Base-by-base conservation (phyloP, 2,329 filamentous ascomycete genomes). In the Iodosphaeria phyllophila region DNA sequence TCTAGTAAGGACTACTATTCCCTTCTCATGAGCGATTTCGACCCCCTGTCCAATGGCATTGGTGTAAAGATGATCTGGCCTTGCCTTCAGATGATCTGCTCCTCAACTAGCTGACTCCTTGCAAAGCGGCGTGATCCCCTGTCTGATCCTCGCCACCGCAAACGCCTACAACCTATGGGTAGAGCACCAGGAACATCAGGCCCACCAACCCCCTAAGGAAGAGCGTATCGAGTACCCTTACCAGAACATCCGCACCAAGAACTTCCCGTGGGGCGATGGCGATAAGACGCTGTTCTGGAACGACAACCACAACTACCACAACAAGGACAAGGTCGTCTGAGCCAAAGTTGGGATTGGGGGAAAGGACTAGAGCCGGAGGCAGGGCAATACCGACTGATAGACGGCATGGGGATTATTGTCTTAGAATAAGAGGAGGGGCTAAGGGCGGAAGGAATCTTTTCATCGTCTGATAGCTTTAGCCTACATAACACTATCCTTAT, bases 221-320 rank as follows among this genome's bases (percentile, higher is more conserved):
- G 89, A 98, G 60, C 76, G 79, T 47, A 58, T 66, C 44, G 80
- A 95, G 63, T 98, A 95, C 58, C 60, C 83, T 31, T 98, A 92
- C 72, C 80, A 92, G 70, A 98, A 98, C 67, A 78, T 98, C 54
- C 78, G 89, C 51, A 68, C 70, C 52, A 93, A 89, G 74, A 93
- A 92, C 70, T 98, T 58, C 65, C 73, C 70, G 46, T 98, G 78
- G 78, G 84, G 86, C 38, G 64, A 95, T 48, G 89, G 89, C 48
- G 89, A 98, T 61, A 89, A 95, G 73, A 75, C 72, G 39, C 38
- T 74, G 25, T 74, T 74, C 76, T 98, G 89, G 89, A 95, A 95
- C 58, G 62, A 74, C 38, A 66, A 63, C 30, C 83, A 93, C 63
- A 95, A 95, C 73, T 86, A 92, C 64, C 83, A 95, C 73, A 83